phyloP scores from a whole-genome alignment of 2,329 filamentous ascomycete species.

The Microdochium bolleyi region DNA sequence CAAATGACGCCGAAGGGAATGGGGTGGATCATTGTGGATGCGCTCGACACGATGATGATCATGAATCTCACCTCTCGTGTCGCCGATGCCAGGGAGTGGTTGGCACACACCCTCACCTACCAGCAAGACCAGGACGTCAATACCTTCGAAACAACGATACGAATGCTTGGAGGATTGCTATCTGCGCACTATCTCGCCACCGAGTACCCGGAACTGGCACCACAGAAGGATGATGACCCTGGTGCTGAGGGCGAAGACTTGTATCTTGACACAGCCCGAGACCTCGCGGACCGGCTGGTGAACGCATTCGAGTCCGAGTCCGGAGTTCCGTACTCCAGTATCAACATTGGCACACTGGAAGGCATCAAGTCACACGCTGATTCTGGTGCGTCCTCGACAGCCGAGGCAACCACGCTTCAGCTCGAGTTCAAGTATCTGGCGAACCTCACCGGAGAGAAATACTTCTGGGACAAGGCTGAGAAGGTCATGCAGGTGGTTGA shows the following conservation, averaged over 20 bases:
- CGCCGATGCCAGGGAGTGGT: slow-evolving; percentile 80
- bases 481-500: slow-evolving; percentile 89
- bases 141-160: slow-evolving; percentile 96
- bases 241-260: slow-evolving; percentile 76
- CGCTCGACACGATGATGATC: slow-evolving; percentile 91
- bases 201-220: slow-evolving; percentile 70
- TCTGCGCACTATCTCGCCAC: slow-evolving; percentile 94
- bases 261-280: slow-evolving; percentile 92
- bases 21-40: slow-evolving; percentile 97
- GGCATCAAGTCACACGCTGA: slow-evolving; percentile 79
- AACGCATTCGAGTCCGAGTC: slow-evolving; percentile 82
- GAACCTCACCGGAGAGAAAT: slow-evolving; percentile 84
- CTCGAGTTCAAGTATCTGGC: slow-evolving; percentile 96
- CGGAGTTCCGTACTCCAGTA: slow-evolving; percentile 82
- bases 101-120: slow-evolving; percentile 72
- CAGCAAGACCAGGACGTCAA: slow-evolving; percentile 93
- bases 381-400: slow-evolving; percentile 82
- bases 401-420: slow-evolving; percentile 86
- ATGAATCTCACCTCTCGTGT: slow-evolving; percentile 93
- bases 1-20: slow-evolving; percentile 86
- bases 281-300: slow-evolving; percentile 80
- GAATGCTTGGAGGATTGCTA: slow-evolving; percentile 89
- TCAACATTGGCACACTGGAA: slow-evolving; percentile 73
- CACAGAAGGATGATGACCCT: slow-evolving; percentile 61
- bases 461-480: slow-evolving; percentile 89